Evolutionary conservation across 2,329 filamentous ascomycete genomes (phyloP), one percentile per base, ranked within the genome.

Genomic region (Fonsecaea pedrosoi): DNA sequence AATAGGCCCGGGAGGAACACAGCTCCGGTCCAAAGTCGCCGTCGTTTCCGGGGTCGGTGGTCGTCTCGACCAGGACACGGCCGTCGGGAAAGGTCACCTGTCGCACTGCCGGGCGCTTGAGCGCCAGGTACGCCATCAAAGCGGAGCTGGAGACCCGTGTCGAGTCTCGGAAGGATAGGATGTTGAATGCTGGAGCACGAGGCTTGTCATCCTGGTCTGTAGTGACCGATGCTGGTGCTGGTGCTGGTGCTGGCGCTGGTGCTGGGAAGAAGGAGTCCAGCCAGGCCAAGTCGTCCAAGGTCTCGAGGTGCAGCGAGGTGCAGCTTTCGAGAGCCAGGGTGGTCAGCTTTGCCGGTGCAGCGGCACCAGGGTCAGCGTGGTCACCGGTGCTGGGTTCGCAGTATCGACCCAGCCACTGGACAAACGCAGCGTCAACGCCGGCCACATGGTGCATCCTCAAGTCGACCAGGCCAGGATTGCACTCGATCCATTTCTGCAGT

Each of bases 351-450:
- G 42, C 57, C 3, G 60, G 45, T 50, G 54, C 53, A 8, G 56
- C 18, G 30, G 4, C 5, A 12, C 25, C 13, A 8, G 35, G 12
- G 6, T 25, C 21, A 9, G 4, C 4, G 25, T 32, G 1, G 18
- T 40, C 40, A 3, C 34, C 13, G 8, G 40, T 21, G 8, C 35
- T 25, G 40, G 10, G 1, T 15, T 21, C n/a, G 48, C 66, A 66
- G 30, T 69, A 65, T 13, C n/a, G 5, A 3, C 77, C 77, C 0
- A 79, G 64, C 76, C 77, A 78, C 38, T 76, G 62, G 53, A 79
- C 66, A 62, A 79, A 78, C n/a, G 75, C 75, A 0, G 70, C 72
- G 32, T 77, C 74, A 0, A 73, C 77, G 5, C 76, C 77, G 4
- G 73, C 70, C 38, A 77, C 77, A 37, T 75, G 77, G 40, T 73